phyloP scores from a whole-genome alignment of 2,329 filamentous ascomycete genomes.

The Xenosphaeropsis pyriputrescens region DNA sequence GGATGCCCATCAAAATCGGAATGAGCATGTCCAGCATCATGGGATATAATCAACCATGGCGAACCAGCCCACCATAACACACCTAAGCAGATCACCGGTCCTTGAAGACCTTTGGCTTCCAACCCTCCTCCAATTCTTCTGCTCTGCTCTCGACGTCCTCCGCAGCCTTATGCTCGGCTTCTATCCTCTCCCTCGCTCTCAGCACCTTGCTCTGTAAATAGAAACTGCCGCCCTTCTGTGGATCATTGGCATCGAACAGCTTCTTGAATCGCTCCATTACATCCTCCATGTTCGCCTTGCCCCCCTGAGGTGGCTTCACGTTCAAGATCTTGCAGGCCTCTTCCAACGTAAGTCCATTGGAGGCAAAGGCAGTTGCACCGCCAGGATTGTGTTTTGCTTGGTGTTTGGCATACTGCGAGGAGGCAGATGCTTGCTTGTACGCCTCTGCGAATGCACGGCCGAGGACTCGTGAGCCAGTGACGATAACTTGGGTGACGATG shows the following conservation, averaged over 20 bases:
- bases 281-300: slow-evolving; percentile 62
- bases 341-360: slow-evolving; percentile 72
- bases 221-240: slow-evolving; percentile 91
- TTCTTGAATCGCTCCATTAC: slow-evolving; percentile 84
- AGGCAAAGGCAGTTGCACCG: slow-evolving; percentile 30
- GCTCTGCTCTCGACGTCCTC: slow-evolving; percentile 59
- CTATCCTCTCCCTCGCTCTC: slow-evolving; percentile 80
- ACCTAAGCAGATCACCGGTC: slow-evolving; percentile 38
- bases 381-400: slow-evolving; percentile 43
- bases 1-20: slow-evolving; percentile 1
- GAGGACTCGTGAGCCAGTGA: slow-evolving; percentile 82
- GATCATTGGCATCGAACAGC: slow-evolving; percentile 88
- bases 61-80: slow-evolving; percentile 1
- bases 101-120: slow-evolving; percentile 92
- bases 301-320: slow-evolving; percentile 73
- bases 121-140: slow-evolving; percentile 69
- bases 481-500: slow-evolving; percentile 82
- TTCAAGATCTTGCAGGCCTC: slow-evolving; percentile 97
- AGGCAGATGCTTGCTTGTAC: slow-evolving; percentile 86
- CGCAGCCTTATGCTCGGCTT: slow-evolving; percentile 65
- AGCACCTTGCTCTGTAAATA: slow-evolving; percentile 97
- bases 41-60: too few species aligned
- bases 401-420: slow-evolving; percentile 66
- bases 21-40: not conserved
- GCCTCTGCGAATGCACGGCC: slow-evolving; percentile 88